phyloP scores from a whole-genome alignment of 345 rosid species.

The Pugionium cornutum region DNA sequence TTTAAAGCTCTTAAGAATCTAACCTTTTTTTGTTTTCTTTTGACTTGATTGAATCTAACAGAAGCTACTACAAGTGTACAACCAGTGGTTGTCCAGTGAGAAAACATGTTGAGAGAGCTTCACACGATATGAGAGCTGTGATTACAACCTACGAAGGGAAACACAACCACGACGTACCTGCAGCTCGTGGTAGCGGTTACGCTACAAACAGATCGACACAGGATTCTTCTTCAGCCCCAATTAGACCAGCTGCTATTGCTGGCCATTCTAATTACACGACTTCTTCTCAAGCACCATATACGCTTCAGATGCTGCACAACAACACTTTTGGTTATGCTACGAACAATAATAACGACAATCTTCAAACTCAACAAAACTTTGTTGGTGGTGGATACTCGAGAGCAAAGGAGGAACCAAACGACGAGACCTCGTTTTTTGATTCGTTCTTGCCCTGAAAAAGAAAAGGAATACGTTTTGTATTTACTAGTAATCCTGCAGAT shows the following conservation, averaged over 20 bases:
- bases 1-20: conserved; percentile 6
- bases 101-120: no score
- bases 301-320: conserved; percentile 54
- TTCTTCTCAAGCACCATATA: conserved; percentile 48
- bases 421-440: conserved; percentile 52
- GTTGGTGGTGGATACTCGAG: conserved; percentile 40
- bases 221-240: conserved; percentile 46
- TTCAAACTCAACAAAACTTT: conserved; percentile 43
- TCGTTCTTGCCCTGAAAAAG: conserved; percentile 47
- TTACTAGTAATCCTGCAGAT: conserved; percentile 32
- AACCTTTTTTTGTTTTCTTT: conserved; percentile 5
- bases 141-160: conserved; percentile 95
- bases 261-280: conserved; percentile 46
- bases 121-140: conserved; percentile 78
- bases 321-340: conserved; percentile 43
- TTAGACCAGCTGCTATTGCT: conserved; percentile 64
- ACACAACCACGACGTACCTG: conserved; percentile 96
- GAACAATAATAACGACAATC: conserved; percentile 8
- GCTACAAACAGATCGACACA: conserved; percentile 46
- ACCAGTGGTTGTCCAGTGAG: conserved; percentile 58
- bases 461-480: conserved; percentile 11
- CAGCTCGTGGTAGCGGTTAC: conserved; percentile 84
- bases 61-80: conserved; percentile 99
- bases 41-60: conserved; percentile 32
- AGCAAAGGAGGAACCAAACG: conserved; percentile 79